These are phyloP conservation scores for Solanum dulcamara DNA, from an alignment of 257 asterid genomes.

Conservation along the genomic window DNA sequence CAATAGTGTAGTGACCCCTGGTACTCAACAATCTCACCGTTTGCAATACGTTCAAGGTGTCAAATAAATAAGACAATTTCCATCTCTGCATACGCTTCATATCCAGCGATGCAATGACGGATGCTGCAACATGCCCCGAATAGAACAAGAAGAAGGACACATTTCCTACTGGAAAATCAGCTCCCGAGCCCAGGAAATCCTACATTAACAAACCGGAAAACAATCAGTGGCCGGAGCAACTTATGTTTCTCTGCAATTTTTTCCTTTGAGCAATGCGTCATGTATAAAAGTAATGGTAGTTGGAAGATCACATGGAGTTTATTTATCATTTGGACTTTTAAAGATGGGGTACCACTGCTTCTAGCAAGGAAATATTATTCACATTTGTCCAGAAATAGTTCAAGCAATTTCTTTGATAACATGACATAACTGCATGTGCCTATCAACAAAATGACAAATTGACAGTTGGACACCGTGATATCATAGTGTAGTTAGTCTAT, in stretches of 20 bases:
- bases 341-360: neutral
- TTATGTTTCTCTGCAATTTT: neutral
- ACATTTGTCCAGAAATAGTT: neutral
- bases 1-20: conserved; percentile 26
- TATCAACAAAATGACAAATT: neutral
- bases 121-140: conserved; percentile 28
- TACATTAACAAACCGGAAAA: neutral
- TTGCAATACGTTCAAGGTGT: conserved; percentile 13
- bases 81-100: conserved; percentile 19
- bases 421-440: neutral
- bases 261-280: neutral
- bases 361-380: neutral
- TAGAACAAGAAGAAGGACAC: conserved; percentile 24
- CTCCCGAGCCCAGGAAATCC: conserved; percentile 24
- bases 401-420: neutral
- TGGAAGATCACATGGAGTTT: neutral
- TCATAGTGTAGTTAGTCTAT: neutral
- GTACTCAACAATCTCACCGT: conserved; percentile 13
- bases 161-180: conserved; percentile 25
- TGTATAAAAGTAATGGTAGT: neutral
- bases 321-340: neutral
- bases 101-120: conserved; percentile 15
- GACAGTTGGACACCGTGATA: neutral
- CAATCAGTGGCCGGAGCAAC: neutral
- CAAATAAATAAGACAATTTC: conserved; percentile 8